Conservation (phyloP, 306 rosid genomes). For the Senna siamea region DNA sequence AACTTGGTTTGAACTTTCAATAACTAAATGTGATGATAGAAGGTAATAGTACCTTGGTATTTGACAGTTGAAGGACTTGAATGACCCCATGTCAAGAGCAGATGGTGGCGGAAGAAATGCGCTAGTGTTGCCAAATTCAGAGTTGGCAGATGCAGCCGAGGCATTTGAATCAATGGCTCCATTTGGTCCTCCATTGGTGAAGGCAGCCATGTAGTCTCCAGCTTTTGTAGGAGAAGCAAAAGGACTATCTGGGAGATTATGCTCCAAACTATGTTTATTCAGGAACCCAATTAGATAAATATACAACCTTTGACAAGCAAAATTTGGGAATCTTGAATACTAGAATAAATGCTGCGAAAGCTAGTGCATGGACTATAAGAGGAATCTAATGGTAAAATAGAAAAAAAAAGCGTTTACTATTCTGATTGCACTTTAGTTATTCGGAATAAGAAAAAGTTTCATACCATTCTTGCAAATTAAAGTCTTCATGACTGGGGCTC, state of each 20-base stretch:
- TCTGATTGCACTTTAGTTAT: conserved; percentile 34
- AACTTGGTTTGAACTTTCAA: neutral
- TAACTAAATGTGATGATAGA: conserved; percentile 13
- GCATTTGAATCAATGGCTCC: conserved; percentile 55
- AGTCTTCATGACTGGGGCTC: conserved; percentile 54
- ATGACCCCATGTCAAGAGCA: conserved; percentile 73
- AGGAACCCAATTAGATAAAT: conserved; percentile 14
- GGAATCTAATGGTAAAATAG: conserved; percentile 28
- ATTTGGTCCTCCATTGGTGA: conserved; percentile 45
- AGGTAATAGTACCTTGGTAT: conserved; percentile 67
- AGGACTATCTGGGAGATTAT: conserved; percentile 95
- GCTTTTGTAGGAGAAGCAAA: conserved; percentile 96
- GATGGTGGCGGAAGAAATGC: conserved; percentile 56
- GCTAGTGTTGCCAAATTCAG: conserved; percentile 44
- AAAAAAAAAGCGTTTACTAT: conserved; percentile 36
- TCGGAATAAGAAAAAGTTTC: conserved; percentile 30
- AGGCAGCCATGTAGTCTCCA: conserved; percentile 51
- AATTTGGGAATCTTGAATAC: conserved; percentile 9
- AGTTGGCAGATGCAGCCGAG: conserved; percentile 51
- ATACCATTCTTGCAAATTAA: conserved; percentile 77
- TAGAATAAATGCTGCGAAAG: conserved; percentile 30
- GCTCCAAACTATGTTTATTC: conserved; percentile 81
- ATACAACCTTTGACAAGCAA: conserved; percentile 27
- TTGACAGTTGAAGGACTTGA: conserved; percentile 87
- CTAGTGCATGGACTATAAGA: conserved; percentile 42